These are phyloP conservation scores for Fagus crenata DNA, from an alignment of 306 rosid species.

Conservation along the genomic window DNA sequence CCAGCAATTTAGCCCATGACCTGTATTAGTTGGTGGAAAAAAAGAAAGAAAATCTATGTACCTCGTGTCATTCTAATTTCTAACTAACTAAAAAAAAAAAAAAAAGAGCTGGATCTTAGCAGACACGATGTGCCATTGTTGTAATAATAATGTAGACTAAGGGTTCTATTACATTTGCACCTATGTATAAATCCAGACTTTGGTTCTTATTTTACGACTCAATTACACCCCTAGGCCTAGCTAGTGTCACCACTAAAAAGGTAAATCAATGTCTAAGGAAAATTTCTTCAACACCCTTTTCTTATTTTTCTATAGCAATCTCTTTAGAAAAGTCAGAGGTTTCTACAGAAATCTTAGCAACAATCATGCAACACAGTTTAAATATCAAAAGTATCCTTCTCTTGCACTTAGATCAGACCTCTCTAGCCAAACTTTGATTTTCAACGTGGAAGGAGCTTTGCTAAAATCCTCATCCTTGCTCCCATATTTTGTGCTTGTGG, in stretches of 20 bases:
- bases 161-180: slow-evolving; percentile 21
- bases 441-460: slow-evolving; percentile 65
- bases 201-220: neutral
- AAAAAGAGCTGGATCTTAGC: neutral
- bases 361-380: slow-evolving; percentile 29
- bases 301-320: slow-evolving; percentile 52
- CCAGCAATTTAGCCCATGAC: too few species aligned
- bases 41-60: too few species aligned
- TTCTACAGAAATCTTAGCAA: too few species aligned
- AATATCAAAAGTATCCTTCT: slow-evolving; percentile 41
- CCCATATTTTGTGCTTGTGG: slow-evolving; percentile 87
- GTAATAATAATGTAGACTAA: slow-evolving; percentile 30
- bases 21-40: too few species aligned
- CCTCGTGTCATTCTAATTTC: too few species aligned
- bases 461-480: slow-evolving; percentile 57
- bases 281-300: slow-evolving; percentile 50
- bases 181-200: slow-evolving; percentile 27
- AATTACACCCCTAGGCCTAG: neutral
- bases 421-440: slow-evolving; percentile 46
- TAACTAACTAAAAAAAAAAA: too few species aligned
- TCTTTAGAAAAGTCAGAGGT: slow-evolving; percentile 49
- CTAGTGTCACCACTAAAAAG: slow-evolving; percentile 22
- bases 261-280: slow-evolving; percentile 30
- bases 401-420: slow-evolving; percentile 45
- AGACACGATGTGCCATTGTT: slow-evolving; percentile 25